Conservation (phyloP, 495 filamentous ascomycete species). For the Lasiosphaeria ovina region DNA sequence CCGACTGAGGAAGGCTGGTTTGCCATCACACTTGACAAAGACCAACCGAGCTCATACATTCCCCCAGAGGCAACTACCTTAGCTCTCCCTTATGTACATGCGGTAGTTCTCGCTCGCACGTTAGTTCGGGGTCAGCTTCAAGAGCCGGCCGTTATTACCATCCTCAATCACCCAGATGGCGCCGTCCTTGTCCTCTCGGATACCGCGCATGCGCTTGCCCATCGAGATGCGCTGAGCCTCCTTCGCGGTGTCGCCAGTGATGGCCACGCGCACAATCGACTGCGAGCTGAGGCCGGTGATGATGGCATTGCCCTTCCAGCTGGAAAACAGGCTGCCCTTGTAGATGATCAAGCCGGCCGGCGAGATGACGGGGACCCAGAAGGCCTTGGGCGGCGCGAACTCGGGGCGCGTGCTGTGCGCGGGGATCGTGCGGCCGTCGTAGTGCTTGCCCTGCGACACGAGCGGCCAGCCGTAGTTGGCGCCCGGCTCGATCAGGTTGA, state of each 20-base stretch:
- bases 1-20: too few relatives aligned
- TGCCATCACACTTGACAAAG: too few relatives aligned
- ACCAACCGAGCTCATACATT: too few relatives aligned
- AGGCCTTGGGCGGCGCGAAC: conserved; percentile 34
- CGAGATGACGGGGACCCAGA: conserved; percentile 39
- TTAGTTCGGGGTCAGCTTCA: conserved; percentile 39
- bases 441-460: conserved; percentile 35
- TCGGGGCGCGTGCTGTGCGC: conserved; percentile 36
- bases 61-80: conserved; percentile 6
- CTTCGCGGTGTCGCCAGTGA: conserved; percentile 34
- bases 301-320: conserved; percentile 39
- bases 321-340: conserved; percentile 36
- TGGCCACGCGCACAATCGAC: conserved; percentile 31
- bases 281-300: conserved; percentile 32
- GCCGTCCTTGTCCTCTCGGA: conserved; percentile 34
- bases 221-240: conserved; percentile 35
- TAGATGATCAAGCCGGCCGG: conserved; percentile 37
- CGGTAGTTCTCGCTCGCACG: conserved; percentile 26
- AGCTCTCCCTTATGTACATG: conserved; percentile 27
- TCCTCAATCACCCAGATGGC: conserved; percentile 39
- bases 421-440: conserved; percentile 36
- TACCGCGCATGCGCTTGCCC: conserved; percentile 35
- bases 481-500: conserved; percentile 37
- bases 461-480: conserved; percentile 39
- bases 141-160: conserved; percentile 29